A percentile compares a stretch with the other conserved stretches of the same genome.
Conservation (phyloP, 306 rosid species). For the Quercus bicolor region DNA sequence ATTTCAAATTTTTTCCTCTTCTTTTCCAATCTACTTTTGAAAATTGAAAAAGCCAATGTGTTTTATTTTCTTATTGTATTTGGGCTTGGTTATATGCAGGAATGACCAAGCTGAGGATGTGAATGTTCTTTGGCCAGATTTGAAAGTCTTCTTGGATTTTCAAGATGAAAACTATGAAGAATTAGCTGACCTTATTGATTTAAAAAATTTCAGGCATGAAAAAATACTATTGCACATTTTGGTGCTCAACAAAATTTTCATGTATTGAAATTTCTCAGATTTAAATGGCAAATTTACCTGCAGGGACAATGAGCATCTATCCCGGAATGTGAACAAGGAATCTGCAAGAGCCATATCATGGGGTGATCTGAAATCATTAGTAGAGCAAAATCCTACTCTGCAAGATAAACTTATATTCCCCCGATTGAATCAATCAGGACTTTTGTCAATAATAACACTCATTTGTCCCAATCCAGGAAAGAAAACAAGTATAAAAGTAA, state of each 20-base stretch:
- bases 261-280: background rate
- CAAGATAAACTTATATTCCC: conserved; percentile 15
- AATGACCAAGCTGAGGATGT: conserved; percentile 15
- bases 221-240: background rate
- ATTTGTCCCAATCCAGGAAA: conserved; percentile 9
- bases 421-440: conserved; percentile 18
- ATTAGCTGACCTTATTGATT: background rate
- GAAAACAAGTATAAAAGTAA: conserved; percentile 18
- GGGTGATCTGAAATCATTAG: conserved; percentile 13
- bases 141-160: background rate
- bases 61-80: too few species aligned
- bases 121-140: conserved; percentile 5
- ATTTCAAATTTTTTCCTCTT: too few species aligned
- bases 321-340: background rate
- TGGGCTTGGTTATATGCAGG: conserved; percentile 5
- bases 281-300: background rate
- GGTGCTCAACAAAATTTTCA: too few species aligned
- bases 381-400: conserved; percentile 14
- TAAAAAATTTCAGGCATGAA: conserved; percentile 10
- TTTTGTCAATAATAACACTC: conserved; percentile 19
- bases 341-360: conserved; percentile 6
- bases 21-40: too few species aligned
- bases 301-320: conserved; percentile 14
- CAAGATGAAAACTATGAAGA: background rate
- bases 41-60: too few species aligned